A percentile compares a stretch with the other conserved stretches of the same genome.
Evolutionary conservation across 2,329 filamentous ascomycete species (phyloP).

Genomic region (Calonectria hawksworthii): DNA sequence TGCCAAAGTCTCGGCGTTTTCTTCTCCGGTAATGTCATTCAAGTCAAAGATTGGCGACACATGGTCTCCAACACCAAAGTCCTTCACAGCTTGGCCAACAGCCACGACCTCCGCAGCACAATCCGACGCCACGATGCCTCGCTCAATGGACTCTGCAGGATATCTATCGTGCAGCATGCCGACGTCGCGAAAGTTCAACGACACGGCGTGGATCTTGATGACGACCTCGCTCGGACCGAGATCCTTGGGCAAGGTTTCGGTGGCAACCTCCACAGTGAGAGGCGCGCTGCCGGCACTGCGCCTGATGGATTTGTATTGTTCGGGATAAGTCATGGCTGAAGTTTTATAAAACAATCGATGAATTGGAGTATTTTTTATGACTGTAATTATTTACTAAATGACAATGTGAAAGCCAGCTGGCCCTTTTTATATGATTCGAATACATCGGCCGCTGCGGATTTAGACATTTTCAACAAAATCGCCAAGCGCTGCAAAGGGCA

Average conservation of each 20-base stretch:
- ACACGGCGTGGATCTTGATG: constrained; percentile 36
- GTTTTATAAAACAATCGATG: not conserved
- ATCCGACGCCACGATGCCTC: constrained; percentile 34
- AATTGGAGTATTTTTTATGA: too few species aligned
- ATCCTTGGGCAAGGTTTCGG: not conserved
- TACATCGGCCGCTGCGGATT: not conserved
- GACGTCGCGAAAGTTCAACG: constrained; percentile 42
- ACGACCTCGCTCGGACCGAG: constrained; percentile 31
- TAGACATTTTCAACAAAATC: too few species aligned
- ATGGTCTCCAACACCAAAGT: constrained; percentile 40
- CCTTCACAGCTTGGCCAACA: constrained; percentile 34
- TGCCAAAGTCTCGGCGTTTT: not conserved
- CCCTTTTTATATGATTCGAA: not conserved
- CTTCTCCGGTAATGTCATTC: not conserved
- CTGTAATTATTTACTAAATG: not conserved
- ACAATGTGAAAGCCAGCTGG: not conserved
- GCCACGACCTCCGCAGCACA: constrained; percentile 39
- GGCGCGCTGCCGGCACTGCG: not conserved
- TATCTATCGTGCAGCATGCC: constrained; percentile 45
- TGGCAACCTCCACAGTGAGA: not conserved
- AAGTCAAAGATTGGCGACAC: constrained; percentile 1
- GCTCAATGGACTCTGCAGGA: constrained; percentile 20
- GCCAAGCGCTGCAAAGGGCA: not conserved
- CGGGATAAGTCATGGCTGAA: not conserved
- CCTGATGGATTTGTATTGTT: not conserved